Conservation (phyloP, 345 rosid species). For the Linum usitatissimum region DNA sequence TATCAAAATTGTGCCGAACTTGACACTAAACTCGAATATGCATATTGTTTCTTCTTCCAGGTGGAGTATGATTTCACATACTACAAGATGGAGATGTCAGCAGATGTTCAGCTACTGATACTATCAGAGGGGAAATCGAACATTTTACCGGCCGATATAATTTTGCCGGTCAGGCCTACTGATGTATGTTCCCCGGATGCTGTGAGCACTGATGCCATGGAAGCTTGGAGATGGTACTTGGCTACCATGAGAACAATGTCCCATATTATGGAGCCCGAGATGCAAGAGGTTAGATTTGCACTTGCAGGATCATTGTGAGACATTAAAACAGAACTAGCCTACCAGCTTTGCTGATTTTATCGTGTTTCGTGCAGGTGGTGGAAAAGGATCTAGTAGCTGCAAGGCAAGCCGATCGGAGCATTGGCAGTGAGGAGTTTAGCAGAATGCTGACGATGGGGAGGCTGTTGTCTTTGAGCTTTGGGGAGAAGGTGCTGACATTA, state of each 20-base stretch:
- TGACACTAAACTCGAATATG: background rate
- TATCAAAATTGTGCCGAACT: background rate
- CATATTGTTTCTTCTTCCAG: conserved; percentile 26
- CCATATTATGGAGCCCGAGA: conserved; percentile 55
- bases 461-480: conserved; percentile 64
- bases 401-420: conserved; percentile 65
- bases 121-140: conserved; percentile 83
- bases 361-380: conserved; percentile 36
- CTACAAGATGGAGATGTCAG: conserved; percentile 76
- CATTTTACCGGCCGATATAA: conserved; percentile 69
- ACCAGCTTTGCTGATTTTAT: background rate
- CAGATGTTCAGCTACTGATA: conserved; percentile 69
- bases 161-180: conserved; percentile 71
- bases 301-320: background rate
- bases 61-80: conserved; percentile 79
- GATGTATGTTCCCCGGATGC: conserved; percentile 26
- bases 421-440: conserved; percentile 76
- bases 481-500: conserved; percentile 46
- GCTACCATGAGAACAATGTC: conserved; percentile 59
- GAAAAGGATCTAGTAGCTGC: conserved; percentile 78
- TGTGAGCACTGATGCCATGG: conserved; percentile 33
- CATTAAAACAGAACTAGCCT: background rate
- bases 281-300: conserved; percentile 54
- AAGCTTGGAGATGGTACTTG: conserved; percentile 89
- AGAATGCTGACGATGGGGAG: conserved; percentile 89